These are phyloP conservation scores for Pistacia integerrima DNA, from an alignment of 345 rosid species.

Conservation along the genomic window DNA sequence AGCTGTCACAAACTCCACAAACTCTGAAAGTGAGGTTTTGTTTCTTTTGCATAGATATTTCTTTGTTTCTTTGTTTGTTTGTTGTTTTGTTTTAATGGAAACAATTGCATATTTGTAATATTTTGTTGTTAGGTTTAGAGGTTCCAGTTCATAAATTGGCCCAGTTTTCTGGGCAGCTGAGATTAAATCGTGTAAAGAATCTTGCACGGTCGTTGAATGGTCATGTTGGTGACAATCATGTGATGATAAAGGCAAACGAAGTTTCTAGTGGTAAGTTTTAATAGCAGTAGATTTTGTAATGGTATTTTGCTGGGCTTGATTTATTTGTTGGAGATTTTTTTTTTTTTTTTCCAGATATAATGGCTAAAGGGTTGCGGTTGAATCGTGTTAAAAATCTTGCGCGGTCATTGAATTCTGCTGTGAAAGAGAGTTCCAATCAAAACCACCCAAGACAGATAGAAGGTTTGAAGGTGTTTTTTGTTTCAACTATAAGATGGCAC, in stretches of 20 bases:
- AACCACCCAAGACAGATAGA: slow-evolving; percentile 30
- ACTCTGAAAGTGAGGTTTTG: slow-evolving; percentile 46
- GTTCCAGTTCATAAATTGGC: slow-evolving; percentile 53
- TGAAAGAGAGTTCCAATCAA: slow-evolving; percentile 29
- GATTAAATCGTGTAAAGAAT: slow-evolving; percentile 73
- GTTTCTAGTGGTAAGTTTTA: slow-evolving; percentile 53
- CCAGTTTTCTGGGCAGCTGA: slow-evolving; percentile 49
- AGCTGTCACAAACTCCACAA: slow-evolving; percentile 21
- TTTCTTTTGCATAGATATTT: not conserved
- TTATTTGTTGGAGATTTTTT: slow-evolving; percentile 2
- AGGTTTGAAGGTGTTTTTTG: slow-evolving; percentile 37
- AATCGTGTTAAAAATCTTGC: slow-evolving; percentile 74
- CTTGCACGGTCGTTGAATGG: slow-evolving; percentile 65
- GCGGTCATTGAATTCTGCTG: slow-evolving; percentile 42
- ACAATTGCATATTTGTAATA: not conserved
- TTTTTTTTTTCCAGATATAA: slow-evolving; percentile 42
- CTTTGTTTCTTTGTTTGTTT: not conserved
- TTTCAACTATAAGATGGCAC: not conserved
- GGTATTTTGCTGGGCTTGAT: not conserved
- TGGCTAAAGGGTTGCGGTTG: slow-evolving; percentile 60
- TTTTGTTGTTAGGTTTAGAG: slow-evolving; percentile 51
- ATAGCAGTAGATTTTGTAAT: not conserved
- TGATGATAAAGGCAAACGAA: slow-evolving; percentile 31
- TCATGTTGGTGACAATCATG: slow-evolving; percentile 32
- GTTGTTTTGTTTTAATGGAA: not conserved